These are phyloP conservation scores for Naganishia vaughanmartiniae DNA, from an alignment of 768 basidiomycete genomes.

Conservation along the genomic window DNA sequence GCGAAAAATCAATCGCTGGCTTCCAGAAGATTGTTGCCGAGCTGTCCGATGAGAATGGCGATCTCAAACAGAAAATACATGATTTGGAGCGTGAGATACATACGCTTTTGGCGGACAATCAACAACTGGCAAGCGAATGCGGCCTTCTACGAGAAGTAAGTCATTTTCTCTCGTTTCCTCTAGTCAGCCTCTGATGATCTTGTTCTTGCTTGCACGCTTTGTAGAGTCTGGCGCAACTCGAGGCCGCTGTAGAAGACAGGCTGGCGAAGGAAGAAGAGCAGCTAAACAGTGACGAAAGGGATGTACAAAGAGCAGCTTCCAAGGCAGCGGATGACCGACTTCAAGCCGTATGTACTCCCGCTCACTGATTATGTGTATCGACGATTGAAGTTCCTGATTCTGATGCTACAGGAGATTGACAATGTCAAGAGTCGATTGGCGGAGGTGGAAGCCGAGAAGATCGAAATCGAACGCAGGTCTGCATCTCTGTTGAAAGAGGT, in stretches of 20 bases:
- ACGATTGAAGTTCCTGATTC: neutral
- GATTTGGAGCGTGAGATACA: slow-evolving; percentile 68
- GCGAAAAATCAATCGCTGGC: slow-evolving; percentile 44
- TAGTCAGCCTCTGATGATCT: neutral
- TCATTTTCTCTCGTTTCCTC: neutral
- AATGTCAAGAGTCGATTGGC: slow-evolving; percentile 3
- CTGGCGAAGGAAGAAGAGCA: slow-evolving; percentile 20
- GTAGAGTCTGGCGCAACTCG: slow-evolving; percentile 20
- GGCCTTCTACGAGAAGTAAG: neutral
- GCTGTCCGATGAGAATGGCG: slow-evolving; percentile 74
- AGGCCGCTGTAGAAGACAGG: slow-evolving; percentile 26
- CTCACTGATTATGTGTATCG: neutral
- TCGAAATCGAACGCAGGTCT: slow-evolving; percentile 19
- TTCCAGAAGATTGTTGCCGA: slow-evolving; percentile 75
- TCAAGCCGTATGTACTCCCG: neutral
- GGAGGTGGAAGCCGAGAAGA: slow-evolving; percentile 24
- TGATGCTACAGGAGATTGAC: slow-evolving; percentile 3
- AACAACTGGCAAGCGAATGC: slow-evolving; percentile 13
- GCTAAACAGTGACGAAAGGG: slow-evolving; percentile 13
- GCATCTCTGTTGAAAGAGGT: neutral
- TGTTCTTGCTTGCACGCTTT: neutral
- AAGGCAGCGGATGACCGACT: slow-evolving; percentile 1
- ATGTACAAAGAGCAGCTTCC: neutral
- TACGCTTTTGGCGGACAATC: slow-evolving; percentile 22
- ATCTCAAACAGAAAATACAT: slow-evolving; percentile 64